These are phyloP conservation scores for Trametes elegans DNA, from an alignment of 768 basidiomycete genomes.

Conservation along the genomic window DNA sequence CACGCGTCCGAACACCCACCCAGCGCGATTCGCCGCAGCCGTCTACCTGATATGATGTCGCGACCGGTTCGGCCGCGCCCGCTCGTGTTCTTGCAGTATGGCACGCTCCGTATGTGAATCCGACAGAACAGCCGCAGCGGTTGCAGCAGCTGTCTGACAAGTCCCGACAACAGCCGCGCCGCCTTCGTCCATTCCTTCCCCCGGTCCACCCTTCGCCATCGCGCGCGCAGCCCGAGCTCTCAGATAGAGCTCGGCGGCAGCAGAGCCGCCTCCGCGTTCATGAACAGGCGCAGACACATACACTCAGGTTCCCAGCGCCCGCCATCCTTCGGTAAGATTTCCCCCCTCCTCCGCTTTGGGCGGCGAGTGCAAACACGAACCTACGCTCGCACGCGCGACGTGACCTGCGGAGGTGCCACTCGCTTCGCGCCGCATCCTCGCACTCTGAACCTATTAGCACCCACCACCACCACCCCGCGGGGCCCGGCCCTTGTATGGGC, in stretches of 20 bases:
- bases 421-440: too few relatives aligned
- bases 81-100: too few relatives aligned
- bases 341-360: not conserved
- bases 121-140: too few relatives aligned
- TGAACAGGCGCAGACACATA: too few relatives aligned
- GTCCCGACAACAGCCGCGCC: not conserved
- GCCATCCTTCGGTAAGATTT: not conserved
- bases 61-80: conserved; percentile 1
- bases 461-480: too few relatives aligned
- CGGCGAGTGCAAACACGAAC: not conserved
- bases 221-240: not conserved
- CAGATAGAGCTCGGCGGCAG: conserved; percentile 14
- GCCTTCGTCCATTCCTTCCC: conserved; percentile 8
- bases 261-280: too few relatives aligned
- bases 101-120: too few relatives aligned
- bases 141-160: conserved; percentile 1
- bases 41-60: not conserved
- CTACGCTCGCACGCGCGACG: not conserved
- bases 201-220: conserved; percentile 5
- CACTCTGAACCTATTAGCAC: too few relatives aligned
- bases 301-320: not conserved
- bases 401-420: conserved; percentile 9
- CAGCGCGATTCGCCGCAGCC: conserved; percentile 7
- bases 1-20: not conserved
- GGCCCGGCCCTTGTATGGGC: too few relatives aligned